phyloP scores from a whole-genome alignment of 257 asterid species.

The Scutellaria minor region DNA sequence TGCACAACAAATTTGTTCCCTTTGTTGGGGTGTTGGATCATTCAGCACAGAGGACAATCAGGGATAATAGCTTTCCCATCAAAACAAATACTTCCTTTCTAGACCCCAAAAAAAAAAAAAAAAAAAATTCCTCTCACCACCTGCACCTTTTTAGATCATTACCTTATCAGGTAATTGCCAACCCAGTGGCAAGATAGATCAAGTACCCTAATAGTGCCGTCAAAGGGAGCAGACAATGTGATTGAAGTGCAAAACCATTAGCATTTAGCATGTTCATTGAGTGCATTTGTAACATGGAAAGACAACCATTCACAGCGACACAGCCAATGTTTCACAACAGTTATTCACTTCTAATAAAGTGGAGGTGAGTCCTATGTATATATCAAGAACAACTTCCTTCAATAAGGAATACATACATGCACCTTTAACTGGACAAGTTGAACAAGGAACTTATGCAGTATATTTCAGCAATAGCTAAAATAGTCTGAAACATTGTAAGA shows the following conservation, averaged over 20 bases:
- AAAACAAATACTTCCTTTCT: not conserved
- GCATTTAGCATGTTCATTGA: slow-evolving; percentile 3
- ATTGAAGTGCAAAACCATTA: not conserved
- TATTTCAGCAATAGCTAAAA: slow-evolving; percentile 26
- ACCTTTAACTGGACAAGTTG: slow-evolving; percentile 10
- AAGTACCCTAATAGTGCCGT: not conserved
- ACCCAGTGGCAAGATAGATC: slow-evolving; percentile 15
- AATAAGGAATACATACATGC: slow-evolving; percentile 8
- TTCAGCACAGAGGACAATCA: slow-evolving; percentile 15
- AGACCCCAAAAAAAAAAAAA: not conserved
- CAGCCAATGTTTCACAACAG: not conserved
- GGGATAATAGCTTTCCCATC: slow-evolving; percentile 10
- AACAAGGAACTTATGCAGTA: not conserved
- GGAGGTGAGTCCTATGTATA: not conserved
- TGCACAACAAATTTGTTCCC: not conserved
- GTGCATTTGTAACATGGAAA: slow-evolving; percentile 1
- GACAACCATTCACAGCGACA: slow-evolving; percentile 15
- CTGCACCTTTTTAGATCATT: not conserved
- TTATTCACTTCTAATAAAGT: slow-evolving; percentile 1
- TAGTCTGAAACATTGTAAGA: slow-evolving; percentile 15
- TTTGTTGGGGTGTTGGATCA: not conserved
- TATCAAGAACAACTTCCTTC: slow-evolving; percentile 12
- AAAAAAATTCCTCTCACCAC: slow-evolving; percentile 9
- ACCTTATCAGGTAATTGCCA: not conserved
- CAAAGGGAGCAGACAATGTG: not conserved